phyloP scores from a whole-genome alignment of 495 filamentous ascomycete species.

The Hypoxylon rickii region DNA sequence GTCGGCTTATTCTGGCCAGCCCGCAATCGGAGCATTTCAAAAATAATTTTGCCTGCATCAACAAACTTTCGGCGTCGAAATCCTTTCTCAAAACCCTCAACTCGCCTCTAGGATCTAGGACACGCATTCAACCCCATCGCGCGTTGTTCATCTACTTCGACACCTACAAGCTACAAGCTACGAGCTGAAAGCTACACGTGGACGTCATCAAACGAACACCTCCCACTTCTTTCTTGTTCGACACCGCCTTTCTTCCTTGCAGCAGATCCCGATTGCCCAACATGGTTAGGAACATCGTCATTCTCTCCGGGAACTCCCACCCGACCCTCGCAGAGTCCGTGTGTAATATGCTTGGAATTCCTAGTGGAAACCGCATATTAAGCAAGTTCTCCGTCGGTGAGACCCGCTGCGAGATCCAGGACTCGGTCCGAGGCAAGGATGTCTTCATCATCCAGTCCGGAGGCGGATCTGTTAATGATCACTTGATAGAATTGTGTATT shows the following conservation, averaged over 20 bases:
- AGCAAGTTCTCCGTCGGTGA: constrained; percentile 93
- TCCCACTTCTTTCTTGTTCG: background rate
- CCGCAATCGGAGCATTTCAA: constrained; percentile 38
- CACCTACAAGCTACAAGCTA: too few species aligned
- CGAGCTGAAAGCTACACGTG: too few species aligned
- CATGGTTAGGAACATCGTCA: constrained; percentile 96
- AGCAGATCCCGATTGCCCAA: constrained; percentile 33
- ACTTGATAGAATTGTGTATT: constrained; percentile 94
- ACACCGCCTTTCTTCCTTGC: constrained; percentile 9
- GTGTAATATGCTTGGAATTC: constrained; percentile 84
- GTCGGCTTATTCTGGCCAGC: constrained; percentile 16
- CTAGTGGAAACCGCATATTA: constrained; percentile 78
- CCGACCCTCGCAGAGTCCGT: constrained; percentile 83
- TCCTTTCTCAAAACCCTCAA: background rate
- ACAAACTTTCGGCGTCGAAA: constrained; percentile 11
- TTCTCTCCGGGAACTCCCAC: constrained; percentile 92
- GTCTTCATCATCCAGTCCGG: constrained; percentile 96
- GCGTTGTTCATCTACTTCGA: background rate
- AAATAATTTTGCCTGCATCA: constrained; percentile 11
- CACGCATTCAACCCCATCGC: background rate
- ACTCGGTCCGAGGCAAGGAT: constrained; percentile 96
- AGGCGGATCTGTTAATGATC: constrained; percentile 89
- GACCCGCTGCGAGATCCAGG: constrained; percentile 91
- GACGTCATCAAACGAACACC: too few species aligned
- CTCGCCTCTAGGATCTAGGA: background rate